These are phyloP conservation scores for Chaetomiaceae sp. DNA, from an alignment of 2,329 filamentous ascomycete genomes.

Conservation along the genomic window DNA sequence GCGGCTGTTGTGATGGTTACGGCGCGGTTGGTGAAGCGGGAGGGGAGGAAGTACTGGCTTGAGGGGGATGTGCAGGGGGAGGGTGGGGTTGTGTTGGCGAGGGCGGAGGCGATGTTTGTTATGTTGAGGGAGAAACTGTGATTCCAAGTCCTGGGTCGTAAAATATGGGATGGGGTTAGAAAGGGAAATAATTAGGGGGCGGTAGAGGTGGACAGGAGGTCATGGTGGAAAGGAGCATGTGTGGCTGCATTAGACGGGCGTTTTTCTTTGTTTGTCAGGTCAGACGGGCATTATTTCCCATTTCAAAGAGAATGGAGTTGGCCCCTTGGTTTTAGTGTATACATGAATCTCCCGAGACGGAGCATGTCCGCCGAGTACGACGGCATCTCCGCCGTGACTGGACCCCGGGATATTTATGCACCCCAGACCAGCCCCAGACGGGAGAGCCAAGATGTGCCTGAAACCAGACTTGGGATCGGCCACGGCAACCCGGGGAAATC, in stretches of 20 bases:
- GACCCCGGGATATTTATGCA: conserved; percentile 3
- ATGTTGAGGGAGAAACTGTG: conserved; percentile 11
- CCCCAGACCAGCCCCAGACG: too few species aligned
- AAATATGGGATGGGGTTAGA: too few species aligned
- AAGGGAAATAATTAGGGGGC: too few species aligned
- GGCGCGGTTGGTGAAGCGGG: conserved; percentile 39
- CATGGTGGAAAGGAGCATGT: neutral
- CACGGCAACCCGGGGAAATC: neutral
- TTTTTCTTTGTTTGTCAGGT: too few species aligned
- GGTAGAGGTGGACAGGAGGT: neutral
- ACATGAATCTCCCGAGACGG: neutral
- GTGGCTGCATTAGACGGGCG: neutral
- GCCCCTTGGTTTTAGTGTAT: too few species aligned
- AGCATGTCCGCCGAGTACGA: neutral
- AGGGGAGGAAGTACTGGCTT: conserved; percentile 51
- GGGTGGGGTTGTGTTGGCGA: conserved; percentile 43
- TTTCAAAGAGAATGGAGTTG: too few species aligned
- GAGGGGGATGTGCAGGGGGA: conserved; percentile 46
- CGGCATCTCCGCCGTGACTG: neutral
- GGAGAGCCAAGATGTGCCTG: neutral
- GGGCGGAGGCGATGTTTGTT: conserved; percentile 49
- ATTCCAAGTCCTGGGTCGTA: too few species aligned
- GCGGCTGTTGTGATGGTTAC: conserved; percentile 38
- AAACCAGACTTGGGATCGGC: neutral
- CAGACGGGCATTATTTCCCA: too few species aligned